Evolutionary conservation across 768 basidiomycete genomes (phyloP), one percentile per base, ranked within the genome.

Genomic region (Naganishia kalamii): DNA sequence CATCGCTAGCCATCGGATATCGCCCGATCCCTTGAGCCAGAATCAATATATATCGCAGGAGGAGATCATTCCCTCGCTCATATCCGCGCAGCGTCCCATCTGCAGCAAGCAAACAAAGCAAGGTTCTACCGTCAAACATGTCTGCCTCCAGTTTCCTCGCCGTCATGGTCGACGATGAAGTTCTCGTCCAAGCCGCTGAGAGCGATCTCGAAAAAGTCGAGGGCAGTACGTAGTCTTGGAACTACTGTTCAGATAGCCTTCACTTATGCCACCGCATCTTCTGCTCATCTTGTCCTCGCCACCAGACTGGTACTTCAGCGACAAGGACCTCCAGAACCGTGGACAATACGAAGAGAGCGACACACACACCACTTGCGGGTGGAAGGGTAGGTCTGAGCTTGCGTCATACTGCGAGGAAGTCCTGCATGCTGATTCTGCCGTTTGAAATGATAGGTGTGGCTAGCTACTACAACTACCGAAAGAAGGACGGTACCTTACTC

Each of bases 261-360:
- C 41, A n/a, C 52, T 44, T 21, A 41, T 13, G 3, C 40, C 8
- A 35, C 21, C 29, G 4, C 11, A 4, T 4, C 19, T 47, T 7
- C 21, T 48, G 11, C 17, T 32, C 7, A 2, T 21, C 1, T 17
- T 30, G 65, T 41, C 25, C 30, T 44, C 0, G 10, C 10, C 40
- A 48, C 6, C 40, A 57, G 75, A 73, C 61, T 74, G 71, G 70
- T 77, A 77, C 66, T 77, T 77, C 66, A 69, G 70, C 60, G 73
- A 77, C 61, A 44, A 68, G 15, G 71, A 72, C 32, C 57, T 77
- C n/a, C 66, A 70, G 30, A 70, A 77, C 68, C 70, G 74, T 47
- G 48, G 41, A 1, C 65, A 68, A 50, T 77, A 59, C 65, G 62
- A 63, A 21, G 64, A 70, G 48, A 70, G 68, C 33, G 65, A 69